Percentiles rank a stretch among this genome's conserved stretches.
These are phyloP conservation scores for Microbotryum lychnidis-dioicae DNA, from an alignment of 1,284 basidiomycete species.

Conservation along the genomic window DNA sequence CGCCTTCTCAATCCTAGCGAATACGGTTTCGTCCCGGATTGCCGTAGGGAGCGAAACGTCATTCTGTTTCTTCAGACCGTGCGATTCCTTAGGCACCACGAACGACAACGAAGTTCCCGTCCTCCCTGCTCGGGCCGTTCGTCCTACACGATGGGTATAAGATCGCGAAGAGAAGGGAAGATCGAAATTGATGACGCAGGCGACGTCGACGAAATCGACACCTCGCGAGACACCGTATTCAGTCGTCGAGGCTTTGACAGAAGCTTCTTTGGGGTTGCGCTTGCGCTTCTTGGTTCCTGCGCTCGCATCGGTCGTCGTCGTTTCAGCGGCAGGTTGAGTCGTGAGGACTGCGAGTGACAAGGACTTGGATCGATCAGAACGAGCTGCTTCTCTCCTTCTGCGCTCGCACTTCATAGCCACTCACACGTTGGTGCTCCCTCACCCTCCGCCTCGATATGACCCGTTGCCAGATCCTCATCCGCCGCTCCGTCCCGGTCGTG, in stretches of 20 bases:
- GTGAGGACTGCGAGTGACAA: slow-evolving; percentile 28
- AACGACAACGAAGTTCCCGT: slow-evolving; percentile 89
- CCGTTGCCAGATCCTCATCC: slow-evolving; percentile 42
- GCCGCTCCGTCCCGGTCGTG: slow-evolving; percentile 45
- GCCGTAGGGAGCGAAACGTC: slow-evolving; percentile 54
- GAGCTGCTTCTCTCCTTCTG: slow-evolving; percentile 43
- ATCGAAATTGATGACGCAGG: slow-evolving; percentile 98
- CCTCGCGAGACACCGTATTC: slow-evolving; percentile 95
- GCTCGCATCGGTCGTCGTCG: slow-evolving; percentile 9
- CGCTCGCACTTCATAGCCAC: slow-evolving; percentile 39
- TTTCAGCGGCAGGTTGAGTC: slow-evolving; percentile 28
- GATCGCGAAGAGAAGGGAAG: slow-evolving; percentile 78
- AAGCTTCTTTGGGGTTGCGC: slow-evolving; percentile 31
- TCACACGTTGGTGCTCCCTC: slow-evolving; percentile 29
- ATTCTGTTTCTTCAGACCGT: slow-evolving; percentile 64
- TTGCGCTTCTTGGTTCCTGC: slow-evolving; percentile 40
- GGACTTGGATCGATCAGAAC: slow-evolving; percentile 4
- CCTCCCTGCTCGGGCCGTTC: slow-evolving; percentile 80
- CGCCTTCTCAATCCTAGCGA: slow-evolving; percentile 65
- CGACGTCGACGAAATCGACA: slow-evolving; percentile 93
- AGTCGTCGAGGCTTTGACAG: slow-evolving; percentile 38
- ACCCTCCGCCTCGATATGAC: slow-evolving; percentile 42
- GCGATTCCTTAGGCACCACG: slow-evolving; percentile 65
- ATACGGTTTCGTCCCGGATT: slow-evolving; percentile 66
- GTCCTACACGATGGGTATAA: slow-evolving; percentile 92